Evolutionary conservation across 1,139 yeast species (phyloP).

Genomic region (Yamadazyma trypodendri): DNA sequence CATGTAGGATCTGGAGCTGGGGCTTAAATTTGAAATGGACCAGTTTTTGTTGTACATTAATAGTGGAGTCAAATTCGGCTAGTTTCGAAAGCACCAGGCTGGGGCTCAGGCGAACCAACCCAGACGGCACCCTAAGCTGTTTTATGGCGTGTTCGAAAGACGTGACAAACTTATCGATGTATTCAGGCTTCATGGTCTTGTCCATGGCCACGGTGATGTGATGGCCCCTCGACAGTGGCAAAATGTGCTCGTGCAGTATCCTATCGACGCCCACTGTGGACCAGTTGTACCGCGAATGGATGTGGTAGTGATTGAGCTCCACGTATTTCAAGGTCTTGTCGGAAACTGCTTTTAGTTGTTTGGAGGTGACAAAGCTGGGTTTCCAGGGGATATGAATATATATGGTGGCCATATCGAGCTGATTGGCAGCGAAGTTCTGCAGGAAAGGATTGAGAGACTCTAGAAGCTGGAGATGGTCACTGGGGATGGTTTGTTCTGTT

Average conservation of each 20-base stretch:
- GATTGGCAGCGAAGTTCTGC: slow-evolving; percentile 13
- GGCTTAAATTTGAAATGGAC: slow-evolving; percentile 7
- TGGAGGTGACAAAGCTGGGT: slow-evolving; percentile 7
- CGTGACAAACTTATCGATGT: slow-evolving; percentile 3
- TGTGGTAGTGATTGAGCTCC: slow-evolving; percentile 6
- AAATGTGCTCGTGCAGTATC: background rate
- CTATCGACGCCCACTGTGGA: slow-evolving; percentile 7
- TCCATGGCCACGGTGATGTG: slow-evolving; percentile 11
- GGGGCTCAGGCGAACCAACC: background rate
- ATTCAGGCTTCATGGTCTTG: background rate
- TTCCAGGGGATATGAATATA: slow-evolving; percentile 14
- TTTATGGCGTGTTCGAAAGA: slow-evolving; percentile 7
- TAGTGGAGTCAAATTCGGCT: background rate
- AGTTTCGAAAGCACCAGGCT: background rate
- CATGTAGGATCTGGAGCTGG: slow-evolving; percentile 7
- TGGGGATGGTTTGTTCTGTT: background rate
- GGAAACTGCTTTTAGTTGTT: slow-evolving; percentile 6
- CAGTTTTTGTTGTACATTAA: background rate
- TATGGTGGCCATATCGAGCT: slow-evolving; percentile 10
- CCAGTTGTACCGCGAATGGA: slow-evolving; percentile 12
- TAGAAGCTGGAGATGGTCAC: background rate
- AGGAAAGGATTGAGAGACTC: slow-evolving; percentile 10
- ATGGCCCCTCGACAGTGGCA: background rate
- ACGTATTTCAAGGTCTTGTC: slow-evolving; percentile 7
- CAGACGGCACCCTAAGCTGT: slow-evolving; percentile 1